Conservation (phyloP, 192 early-diverging fungal species). For the Geranomyces michiganensis region DNA sequence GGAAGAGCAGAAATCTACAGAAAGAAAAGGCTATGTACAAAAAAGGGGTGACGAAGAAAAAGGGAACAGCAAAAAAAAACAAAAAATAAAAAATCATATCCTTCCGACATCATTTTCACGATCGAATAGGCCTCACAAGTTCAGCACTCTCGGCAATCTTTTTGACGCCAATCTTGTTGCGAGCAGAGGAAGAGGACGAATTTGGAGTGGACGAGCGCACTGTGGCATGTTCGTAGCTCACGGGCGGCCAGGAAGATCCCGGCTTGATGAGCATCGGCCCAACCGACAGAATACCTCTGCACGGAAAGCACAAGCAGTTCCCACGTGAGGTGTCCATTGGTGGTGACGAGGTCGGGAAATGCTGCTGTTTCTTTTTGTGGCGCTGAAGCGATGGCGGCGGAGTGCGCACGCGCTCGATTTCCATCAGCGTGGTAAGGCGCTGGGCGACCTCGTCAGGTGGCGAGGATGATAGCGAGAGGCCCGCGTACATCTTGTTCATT, state of each 20-base stretch:
- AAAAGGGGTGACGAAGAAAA: too few relatives aligned
- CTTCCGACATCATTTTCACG: too few relatives aligned
- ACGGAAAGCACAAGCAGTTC: constrained; percentile 10
- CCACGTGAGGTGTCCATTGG: background rate
- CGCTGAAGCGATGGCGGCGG: background rate
- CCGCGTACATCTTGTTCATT: background rate
- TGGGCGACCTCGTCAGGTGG: background rate
- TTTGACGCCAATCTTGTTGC: background rate
- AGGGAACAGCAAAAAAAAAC: too few relatives aligned
- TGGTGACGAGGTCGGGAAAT: background rate
- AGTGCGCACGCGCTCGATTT: background rate
- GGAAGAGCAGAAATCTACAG: too few relatives aligned
- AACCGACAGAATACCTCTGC: constrained; percentile 17
- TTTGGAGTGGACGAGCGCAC: background rate
- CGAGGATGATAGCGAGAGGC: background rate
- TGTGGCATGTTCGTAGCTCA: background rate
- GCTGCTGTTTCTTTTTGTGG: background rate
- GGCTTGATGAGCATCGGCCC: constrained; percentile 8
- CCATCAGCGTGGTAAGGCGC: background rate
- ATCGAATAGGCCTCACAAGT: background rate
- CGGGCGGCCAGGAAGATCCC: background rate
- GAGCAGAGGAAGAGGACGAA: background rate
- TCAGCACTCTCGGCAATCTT: constrained; percentile 1
- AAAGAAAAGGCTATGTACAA: too few relatives aligned
- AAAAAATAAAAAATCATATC: too few relatives aligned